Evolutionary conservation across 345 rosid species (phyloP), one percentile per base, ranked within the genome.

Genomic region (Boechera retrofracta): DNA sequence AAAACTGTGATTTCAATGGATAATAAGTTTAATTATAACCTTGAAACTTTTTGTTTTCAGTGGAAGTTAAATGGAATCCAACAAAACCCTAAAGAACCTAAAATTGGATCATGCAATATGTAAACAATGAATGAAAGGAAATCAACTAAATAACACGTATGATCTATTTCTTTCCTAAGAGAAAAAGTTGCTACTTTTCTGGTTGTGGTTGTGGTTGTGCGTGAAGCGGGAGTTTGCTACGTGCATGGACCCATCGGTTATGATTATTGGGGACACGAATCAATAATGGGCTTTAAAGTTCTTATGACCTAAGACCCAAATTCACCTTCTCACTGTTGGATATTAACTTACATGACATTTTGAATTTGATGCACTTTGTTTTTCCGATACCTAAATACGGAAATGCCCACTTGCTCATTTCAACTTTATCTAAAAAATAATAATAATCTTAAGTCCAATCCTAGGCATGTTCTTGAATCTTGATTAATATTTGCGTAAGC

Each of bases 211-310:
- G 18, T 71, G 10, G 36, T 47, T 59, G 58, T 35, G 39, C 52
- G 13, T 59, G 75, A 48, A 35, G 36, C 75, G 67, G 35, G 75
- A 15, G 77, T 52, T 51, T 15, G 63, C 62, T 44, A 55, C 77
- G 56, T 64, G 56, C 71, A 55, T 64, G 77, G 77, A 44, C 71
- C 71, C 77, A 64, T 64, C 36, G 18, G 57, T 55, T 74, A 21
- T 54, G 56, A 64, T 55, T 12, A 31, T 31, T 55, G 71, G 71
- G 73, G 57, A 74, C 71, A 74, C 36, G 12, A 44, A 33, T 45
- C 11, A 74, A 65, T 74, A 74, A 74, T 65, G 66, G 64, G 78
- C 49, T 74, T 65, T 33, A 65, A 74, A 65, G 39, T 65, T 64
- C 61, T n/a, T 7, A 52, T 55, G 72, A 73, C 12, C 56, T 64